Percentiles rank a stretch among this genome's conserved stretches.
phyloP scores from a whole-genome alignment of 2,329 filamentous ascomycete species.

The Cercospora sp. region DNA sequence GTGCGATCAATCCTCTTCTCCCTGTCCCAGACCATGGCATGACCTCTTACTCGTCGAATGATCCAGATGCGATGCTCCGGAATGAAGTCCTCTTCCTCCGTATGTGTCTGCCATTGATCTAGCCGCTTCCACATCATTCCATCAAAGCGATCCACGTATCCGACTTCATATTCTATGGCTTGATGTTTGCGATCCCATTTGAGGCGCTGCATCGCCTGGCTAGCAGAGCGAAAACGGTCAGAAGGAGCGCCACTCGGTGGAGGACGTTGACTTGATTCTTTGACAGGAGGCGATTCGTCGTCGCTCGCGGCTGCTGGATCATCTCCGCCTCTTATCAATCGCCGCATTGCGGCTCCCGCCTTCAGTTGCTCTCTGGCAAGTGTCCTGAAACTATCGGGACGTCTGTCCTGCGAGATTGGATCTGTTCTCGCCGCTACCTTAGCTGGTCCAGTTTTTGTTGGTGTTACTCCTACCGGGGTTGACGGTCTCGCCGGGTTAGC shows the following conservation, averaged over 20 bases:
- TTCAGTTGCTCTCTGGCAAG: background rate
- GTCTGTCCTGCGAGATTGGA: background rate
- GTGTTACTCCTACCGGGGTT: background rate
- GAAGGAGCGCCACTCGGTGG: background rate
- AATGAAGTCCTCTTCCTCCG: conserved; percentile 59
- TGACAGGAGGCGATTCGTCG: background rate
- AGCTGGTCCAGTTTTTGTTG: background rate
- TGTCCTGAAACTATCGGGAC: background rate
- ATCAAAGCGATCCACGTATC: conserved; percentile 56
- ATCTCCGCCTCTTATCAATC: background rate
- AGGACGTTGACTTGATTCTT: background rate
- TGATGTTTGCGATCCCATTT: conserved; percentile 52
- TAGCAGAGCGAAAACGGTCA: conserved; percentile 13
- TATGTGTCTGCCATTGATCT: conserved; percentile 54
- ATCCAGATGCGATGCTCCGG: conserved; percentile 55
- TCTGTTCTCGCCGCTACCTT: background rate
- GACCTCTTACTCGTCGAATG: conserved; percentile 35
- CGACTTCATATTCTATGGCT: conserved; percentile 43
- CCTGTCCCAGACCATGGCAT: conserved; percentile 53
- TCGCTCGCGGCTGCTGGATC: background rate
- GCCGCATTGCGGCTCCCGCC: background rate
- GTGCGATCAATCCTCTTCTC: conserved; percentile 34
- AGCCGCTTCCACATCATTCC: conserved; percentile 52
- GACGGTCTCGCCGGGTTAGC: background rate
- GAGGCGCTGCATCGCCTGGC: conserved; percentile 34